Evolutionary conservation across 768 basidiomycete species (phyloP), one percentile per base, ranked within the genome.

Genomic region (Hericium rajendrae): DNA sequence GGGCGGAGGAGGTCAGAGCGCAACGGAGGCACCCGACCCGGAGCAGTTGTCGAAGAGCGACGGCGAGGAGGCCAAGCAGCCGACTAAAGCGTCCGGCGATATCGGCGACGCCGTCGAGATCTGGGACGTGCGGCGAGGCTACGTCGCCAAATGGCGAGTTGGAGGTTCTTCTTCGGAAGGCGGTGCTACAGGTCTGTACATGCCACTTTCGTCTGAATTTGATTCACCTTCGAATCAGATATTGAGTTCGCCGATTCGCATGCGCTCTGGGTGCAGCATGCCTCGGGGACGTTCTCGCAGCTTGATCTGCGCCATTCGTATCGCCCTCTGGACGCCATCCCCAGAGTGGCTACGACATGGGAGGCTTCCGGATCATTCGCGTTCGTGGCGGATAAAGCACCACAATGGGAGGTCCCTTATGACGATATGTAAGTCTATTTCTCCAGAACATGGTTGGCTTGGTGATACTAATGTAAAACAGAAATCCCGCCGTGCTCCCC

Each of bases 71-170:
- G 51, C 49, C 15, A 38, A 56, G 10, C 48, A 40, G 15, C 58
- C 60, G 13, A 20, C 41, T 2, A 56, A 60, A 38, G 51, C 57
- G 39, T 60, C 57, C 26, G 61, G 57, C 16, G 61, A 63, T 3
- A 69, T 63, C 2, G 80, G 83, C 2, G 85, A 90, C 64, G 72
- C 82, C 0, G 76, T 91, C 32, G 90, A 92, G 64, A 84, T 93
- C 22, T 94, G 91, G 91, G 91, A 94, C 67, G 87, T 88, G 1
- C 76, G 91, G 55, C 74, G 91, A 50, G 79, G 81, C 0, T 89
- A 86, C 80, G 77, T 92, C 51, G 85, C 87, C 5, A 94, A 93
- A 70, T 93, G 91, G 86, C 78, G 80, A 2, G 78, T 91, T 11
- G 77, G 75, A 20, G 81, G 83, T 13, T 82, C 81, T 12, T 74